Evolutionary conservation across 192 early-diverging fungal species (phyloP), one percentile per base, ranked within the genome.

Genomic region (Umbelopsis ramanniana): DNA sequence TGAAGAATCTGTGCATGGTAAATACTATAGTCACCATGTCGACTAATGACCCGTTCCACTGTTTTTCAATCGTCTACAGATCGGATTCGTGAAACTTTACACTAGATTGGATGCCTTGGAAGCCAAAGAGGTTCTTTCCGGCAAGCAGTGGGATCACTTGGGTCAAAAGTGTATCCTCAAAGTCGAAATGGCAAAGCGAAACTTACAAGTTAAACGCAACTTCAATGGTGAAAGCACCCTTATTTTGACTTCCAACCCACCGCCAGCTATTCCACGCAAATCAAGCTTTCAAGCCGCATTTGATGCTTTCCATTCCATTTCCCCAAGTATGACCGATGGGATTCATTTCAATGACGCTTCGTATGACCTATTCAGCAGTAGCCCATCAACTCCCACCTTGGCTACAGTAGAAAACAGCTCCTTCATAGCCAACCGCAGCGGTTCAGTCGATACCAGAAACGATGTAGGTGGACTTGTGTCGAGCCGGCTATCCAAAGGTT

Each of bases 111-210:
- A 98, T 66, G 98, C 98, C 2, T 81, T 96, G 33, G 91, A 96
- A 75, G 98, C 98, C 5, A 85, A 95, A 55, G 94, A 96, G 72
- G 82, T 95, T 26, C 86, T 99, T 66, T 93, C 87, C n/a, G 97
- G 97, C 1, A 86, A 93, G 70, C 94, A 93, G 73, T 90, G 97
- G 29, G 97, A 97, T 77, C 90, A 92, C 10, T 94, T 95, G 72
- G 57, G 33, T 12, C 57, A 79, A 67, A 88, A 88, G 53, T 93
- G 93, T 74, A 87, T 86, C 47, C 88, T 99, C 46, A 99, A 99
- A 81, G 98, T 96, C 1, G 97, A 98, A 76, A 95, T 99, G 93
- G 98, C 98, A 40, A 98, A 97, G 77, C 98, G 98, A 86, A 98
- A 99, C 75, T 85, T 99, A 66, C 95, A 96, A 83, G 95, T 93